A percentile compares a stretch with the other conserved stretches of the same genome.
phyloP scores from a whole-genome alignment of 495 filamentous ascomycete genomes.

The Talaromyces proteolyticus region DNA sequence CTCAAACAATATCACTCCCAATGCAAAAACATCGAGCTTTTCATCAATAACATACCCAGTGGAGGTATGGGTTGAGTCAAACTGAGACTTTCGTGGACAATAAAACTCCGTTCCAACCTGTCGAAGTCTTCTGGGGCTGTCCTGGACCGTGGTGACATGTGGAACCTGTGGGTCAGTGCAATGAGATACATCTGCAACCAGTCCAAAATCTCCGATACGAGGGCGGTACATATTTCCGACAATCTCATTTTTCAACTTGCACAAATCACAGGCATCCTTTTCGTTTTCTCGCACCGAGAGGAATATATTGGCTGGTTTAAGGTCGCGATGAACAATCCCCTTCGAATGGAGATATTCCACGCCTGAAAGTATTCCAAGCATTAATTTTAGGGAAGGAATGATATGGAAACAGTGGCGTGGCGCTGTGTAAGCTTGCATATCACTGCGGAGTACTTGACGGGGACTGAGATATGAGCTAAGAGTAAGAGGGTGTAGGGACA shows the following conservation, averaged over 20 bases:
- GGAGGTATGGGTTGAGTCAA: conserved; percentile 3
- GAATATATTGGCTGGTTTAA: conserved; percentile 71
- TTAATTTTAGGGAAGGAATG: conserved; percentile 32
- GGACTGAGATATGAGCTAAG: conserved; percentile 38
- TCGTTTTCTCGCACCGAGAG: conserved; percentile 32
- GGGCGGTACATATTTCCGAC: conserved; percentile 21
- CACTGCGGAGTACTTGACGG: conserved; percentile 12
- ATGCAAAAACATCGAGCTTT: conserved; percentile 47
- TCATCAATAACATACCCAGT: conserved; percentile 35
- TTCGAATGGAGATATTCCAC: conserved; percentile 59
- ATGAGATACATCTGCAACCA: conserved; percentile 47
- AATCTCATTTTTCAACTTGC: conserved; percentile 14
- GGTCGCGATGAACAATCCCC: conserved; percentile 59
- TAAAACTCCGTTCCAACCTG: conserved; percentile 44
- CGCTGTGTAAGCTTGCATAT: conserved; percentile 2
- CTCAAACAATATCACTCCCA: conserved; percentile 50
- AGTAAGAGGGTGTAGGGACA: conserved; percentile 49
- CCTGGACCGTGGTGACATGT: neutral
- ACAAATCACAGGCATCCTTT: conserved; percentile 23
- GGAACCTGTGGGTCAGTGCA: conserved; percentile 16
- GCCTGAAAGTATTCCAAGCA: conserved; percentile 36
- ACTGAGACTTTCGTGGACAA: conserved; percentile 20
- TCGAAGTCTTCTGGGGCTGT: neutral
- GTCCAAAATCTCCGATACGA: conserved; percentile 49
- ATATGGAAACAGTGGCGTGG: conserved; percentile 46